These are phyloP conservation scores for Phytophthora hibernalis DNA, from an alignment of 352 stramenopile genomes.

Conservation along the genomic window DNA sequence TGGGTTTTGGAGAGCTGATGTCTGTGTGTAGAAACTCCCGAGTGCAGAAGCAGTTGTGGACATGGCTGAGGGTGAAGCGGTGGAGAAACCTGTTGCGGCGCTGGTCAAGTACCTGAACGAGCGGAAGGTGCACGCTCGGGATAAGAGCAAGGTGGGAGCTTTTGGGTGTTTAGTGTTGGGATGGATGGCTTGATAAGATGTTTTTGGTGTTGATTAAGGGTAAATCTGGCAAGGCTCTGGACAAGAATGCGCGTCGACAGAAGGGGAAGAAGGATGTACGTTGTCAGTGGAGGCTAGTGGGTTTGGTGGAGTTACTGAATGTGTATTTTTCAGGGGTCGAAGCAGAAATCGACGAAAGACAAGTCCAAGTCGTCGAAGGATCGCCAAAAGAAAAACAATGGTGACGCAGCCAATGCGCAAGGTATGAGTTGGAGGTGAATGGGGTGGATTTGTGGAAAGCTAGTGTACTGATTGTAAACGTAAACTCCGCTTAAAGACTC, in stretches of 20 bases:
- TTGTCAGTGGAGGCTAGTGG: not conserved
- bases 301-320: slow-evolving; percentile 3
- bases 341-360: slow-evolving; percentile 48
- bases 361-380: slow-evolving; percentile 48
- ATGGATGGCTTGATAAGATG: too few species aligned
- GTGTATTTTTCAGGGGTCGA: slow-evolving; percentile 19
- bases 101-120: slow-evolving; percentile 89
- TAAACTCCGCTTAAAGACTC: slow-evolving; percentile 28
- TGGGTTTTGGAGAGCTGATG: slow-evolving; percentile 6
- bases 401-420: slow-evolving; percentile 26
- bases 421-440: slow-evolving; percentile 10
- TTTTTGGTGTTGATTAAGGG: too few species aligned
- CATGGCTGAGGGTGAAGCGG: slow-evolving; percentile 52
- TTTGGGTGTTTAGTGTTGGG: too few species aligned
- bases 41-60: slow-evolving; percentile 68
- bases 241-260: slow-evolving; percentile 51
- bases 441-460: not conserved
- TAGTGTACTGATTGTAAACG: slow-evolving; percentile 7
- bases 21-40: slow-evolving; percentile 66
- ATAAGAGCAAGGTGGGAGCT: slow-evolving; percentile 67
- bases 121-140: slow-evolving; percentile 62
- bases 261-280: slow-evolving; percentile 60
- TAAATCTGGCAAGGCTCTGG: slow-evolving; percentile 43
- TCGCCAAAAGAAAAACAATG: slow-evolving; percentile 39
- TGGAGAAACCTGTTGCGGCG: slow-evolving; percentile 75